These are phyloP conservation scores for Oryza meridionalis DNA, from an alignment of 176 grass and related monocot genomes.

Conservation along the genomic window DNA sequence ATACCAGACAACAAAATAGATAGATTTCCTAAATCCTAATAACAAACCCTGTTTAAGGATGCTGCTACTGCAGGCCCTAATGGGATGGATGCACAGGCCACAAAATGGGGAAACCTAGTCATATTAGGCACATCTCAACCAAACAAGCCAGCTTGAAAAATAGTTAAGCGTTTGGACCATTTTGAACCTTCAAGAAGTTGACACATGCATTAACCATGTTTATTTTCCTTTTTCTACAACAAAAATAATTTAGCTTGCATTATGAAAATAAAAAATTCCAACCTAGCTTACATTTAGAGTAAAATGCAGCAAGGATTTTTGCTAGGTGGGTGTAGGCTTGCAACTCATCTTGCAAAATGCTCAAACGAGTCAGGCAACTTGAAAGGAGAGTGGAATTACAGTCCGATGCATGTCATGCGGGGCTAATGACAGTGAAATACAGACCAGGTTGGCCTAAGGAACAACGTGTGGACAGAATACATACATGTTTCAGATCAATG, in stretches of 20 bases:
- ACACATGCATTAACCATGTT: neutral
- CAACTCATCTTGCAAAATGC: neutral
- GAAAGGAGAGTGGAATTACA: neutral
- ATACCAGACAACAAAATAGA: neutral
- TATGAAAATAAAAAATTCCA: neutral
- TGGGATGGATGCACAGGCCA: neutral
- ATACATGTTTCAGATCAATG: no score
- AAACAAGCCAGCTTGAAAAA: neutral
- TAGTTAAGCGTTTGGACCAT: neutral
- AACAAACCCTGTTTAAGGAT: neutral
- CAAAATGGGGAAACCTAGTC: neutral
- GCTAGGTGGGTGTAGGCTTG: neutral
- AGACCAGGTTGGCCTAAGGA: neutral
- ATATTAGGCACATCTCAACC: neutral
- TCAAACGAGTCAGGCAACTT: neutral
- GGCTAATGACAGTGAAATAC: neutral
- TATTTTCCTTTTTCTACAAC: neutral
- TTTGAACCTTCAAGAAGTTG: neutral
- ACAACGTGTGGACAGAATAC: no score
- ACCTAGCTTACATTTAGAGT: constrained; percentile 6
- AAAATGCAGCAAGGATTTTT: neutral
- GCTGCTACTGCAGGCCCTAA: neutral
- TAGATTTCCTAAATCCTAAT: neutral
- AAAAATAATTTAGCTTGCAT: neutral
- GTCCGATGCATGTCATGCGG: neutral